phyloP scores from a whole-genome alignment of 2,329 filamentous ascomycete genomes.

The Phaeosphaeria sp. region DNA sequence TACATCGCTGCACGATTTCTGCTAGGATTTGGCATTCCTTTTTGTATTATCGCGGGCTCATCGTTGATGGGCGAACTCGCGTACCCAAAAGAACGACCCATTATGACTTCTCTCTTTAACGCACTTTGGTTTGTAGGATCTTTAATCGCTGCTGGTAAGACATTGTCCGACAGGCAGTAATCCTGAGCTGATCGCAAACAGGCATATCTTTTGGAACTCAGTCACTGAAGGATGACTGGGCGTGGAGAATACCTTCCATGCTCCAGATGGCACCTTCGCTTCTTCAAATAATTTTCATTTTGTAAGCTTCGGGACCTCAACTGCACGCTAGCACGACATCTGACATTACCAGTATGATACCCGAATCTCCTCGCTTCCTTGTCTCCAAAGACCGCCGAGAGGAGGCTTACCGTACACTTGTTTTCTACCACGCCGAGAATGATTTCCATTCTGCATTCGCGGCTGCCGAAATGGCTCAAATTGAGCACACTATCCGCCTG shows the following conservation, averaged over 20 bases:
- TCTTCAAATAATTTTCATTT: slow-evolving; percentile 69
- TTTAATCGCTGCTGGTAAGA: slow-evolving; percentile 47
- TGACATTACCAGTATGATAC: slow-evolving; percentile 49
- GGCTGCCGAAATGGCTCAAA: slow-evolving; percentile 71
- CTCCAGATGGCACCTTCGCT: slow-evolving; percentile 69
- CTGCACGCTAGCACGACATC: background rate
- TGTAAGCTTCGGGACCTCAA: slow-evolving; percentile 41
- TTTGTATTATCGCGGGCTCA: slow-evolving; percentile 69
- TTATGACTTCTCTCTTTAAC: slow-evolving; percentile 71
- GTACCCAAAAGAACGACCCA: slow-evolving; percentile 71
- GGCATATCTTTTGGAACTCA: slow-evolving; percentile 70
- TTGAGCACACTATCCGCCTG: slow-evolving; percentile 66
- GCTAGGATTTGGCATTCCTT: slow-evolving; percentile 70
- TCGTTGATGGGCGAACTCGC: slow-evolving; percentile 70
- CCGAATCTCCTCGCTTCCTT: slow-evolving; percentile 71
- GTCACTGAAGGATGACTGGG: slow-evolving; percentile 65
- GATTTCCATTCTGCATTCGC: slow-evolving; percentile 65
- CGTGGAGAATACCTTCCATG: slow-evolving; percentile 70
- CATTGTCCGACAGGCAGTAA: background rate
- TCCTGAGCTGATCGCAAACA: background rate
- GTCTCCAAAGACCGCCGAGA: slow-evolving; percentile 68
- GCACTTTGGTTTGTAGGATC: slow-evolving; percentile 69
- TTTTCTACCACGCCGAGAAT: slow-evolving; percentile 70
- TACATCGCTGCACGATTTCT: slow-evolving; percentile 67
- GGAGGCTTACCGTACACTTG: slow-evolving; percentile 66